Conservation (phyloP, 164 flowering plant species). For the Vitis riparia region DNA sequence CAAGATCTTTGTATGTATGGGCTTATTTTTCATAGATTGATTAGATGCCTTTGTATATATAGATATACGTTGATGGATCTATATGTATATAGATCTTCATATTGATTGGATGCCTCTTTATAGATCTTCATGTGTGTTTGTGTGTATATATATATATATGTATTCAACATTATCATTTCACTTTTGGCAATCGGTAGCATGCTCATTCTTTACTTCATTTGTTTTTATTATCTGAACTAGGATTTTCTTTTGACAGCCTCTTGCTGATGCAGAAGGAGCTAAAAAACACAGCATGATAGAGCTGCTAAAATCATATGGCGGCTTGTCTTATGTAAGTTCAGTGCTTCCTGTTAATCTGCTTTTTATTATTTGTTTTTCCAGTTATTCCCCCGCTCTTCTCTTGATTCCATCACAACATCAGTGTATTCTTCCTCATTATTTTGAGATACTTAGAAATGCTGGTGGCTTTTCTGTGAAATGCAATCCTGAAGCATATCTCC, state of each 20-base stretch:
- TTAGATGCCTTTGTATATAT: too few relatives aligned
- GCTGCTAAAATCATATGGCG: slow-evolving; percentile 77
- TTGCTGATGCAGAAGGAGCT: slow-evolving; percentile 99
- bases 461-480: not conserved
- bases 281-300: slow-evolving; percentile 74
- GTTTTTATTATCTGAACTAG: not conserved
- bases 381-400: not conserved
- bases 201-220: too few relatives aligned
- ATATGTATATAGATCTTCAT: too few relatives aligned
- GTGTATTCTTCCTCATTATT: not conserved
- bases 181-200: too few relatives aligned
- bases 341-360: not conserved
- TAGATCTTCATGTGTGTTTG: too few relatives aligned
- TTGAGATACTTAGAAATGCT: not conserved
- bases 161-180: too few relatives aligned
- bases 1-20: too few relatives aligned
- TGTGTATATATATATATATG: too few relatives aligned
- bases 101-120: too few relatives aligned
- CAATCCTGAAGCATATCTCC: not conserved
- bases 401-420: not conserved
- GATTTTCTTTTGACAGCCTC: slow-evolving; percentile 63
- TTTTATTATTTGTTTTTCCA: too few relatives aligned
- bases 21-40: too few relatives aligned
- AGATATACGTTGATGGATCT: too few relatives aligned
- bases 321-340: slow-evolving; percentile 78